Conservation (phyloP, 176 grass and related monocot species). For the Elymus sibiricus region DNA sequence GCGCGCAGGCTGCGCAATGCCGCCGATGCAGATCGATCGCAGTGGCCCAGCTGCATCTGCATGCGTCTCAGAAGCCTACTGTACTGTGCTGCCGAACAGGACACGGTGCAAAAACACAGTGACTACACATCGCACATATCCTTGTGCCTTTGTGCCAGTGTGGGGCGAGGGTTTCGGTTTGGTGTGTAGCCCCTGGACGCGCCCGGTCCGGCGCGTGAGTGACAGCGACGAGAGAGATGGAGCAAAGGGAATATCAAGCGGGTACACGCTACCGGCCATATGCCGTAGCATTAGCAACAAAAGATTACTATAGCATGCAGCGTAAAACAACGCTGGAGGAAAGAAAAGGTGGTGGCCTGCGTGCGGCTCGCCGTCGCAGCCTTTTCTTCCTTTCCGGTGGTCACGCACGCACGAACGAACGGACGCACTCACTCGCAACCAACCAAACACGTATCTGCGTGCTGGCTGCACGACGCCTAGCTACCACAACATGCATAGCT, state of each 20-base stretch:
- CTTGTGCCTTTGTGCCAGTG: not conserved
- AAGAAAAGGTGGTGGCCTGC: not conserved
- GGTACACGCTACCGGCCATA: not conserved
- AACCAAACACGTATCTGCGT: not conserved
- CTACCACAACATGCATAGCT: not conserved
- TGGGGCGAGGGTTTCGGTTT: constrained; percentile 6
- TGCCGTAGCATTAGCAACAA: not conserved
- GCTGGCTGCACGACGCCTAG: not conserved
- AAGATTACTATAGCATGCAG: not conserved
- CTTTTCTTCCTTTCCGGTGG: constrained; percentile 11
- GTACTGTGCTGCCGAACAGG: too few relatives aligned
- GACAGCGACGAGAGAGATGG: constrained; percentile 50
- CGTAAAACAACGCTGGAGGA: not conserved
- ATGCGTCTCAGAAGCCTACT: too few relatives aligned
- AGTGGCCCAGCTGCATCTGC: not conserved
- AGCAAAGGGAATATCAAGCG: constrained; percentile 73
- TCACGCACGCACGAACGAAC: not conserved
- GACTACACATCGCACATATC: not conserved
- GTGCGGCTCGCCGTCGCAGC: constrained; percentile 5
- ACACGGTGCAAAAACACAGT: too few relatives aligned
- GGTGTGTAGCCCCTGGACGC: constrained; percentile 19
- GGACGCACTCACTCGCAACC: not conserved
- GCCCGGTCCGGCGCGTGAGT: constrained; percentile 1
- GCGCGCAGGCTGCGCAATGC: not conserved
- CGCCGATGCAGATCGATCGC: not conserved